Conservation (phyloP, 805 yeast genomes). For the Sporopachydermia quercuum region DNA sequence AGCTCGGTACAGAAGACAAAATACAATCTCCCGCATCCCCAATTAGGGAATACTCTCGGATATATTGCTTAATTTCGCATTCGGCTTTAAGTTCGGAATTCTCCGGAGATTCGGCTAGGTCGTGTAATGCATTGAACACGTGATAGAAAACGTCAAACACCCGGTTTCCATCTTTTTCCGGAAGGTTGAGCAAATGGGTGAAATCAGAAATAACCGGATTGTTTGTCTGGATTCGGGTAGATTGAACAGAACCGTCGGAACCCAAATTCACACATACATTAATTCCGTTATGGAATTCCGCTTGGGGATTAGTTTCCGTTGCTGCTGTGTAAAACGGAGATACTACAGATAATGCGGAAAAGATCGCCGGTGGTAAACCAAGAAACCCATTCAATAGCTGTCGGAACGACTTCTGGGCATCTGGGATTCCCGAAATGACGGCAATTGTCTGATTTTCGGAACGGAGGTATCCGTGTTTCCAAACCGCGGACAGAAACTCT, state of each 20-base stretch:
- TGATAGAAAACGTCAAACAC: slow-evolving; percentile 23
- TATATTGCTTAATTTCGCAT: background rate
- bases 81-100: background rate
- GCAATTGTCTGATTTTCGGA: slow-evolving; percentile 25
- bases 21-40: background rate
- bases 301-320: slow-evolving; percentile 20
- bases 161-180: slow-evolving; percentile 13
- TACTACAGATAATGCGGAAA: slow-evolving; percentile 20
- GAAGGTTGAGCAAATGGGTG: slow-evolving; percentile 17
- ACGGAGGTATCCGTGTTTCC: slow-evolving; percentile 24
- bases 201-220: slow-evolving; percentile 16
- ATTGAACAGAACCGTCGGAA: slow-evolving; percentile 16
- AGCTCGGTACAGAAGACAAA: slow-evolving; percentile 11
- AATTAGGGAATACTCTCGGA: background rate
- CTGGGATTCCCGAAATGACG: slow-evolving; percentile 12
- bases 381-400: slow-evolving; percentile 20
- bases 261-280: slow-evolving; percentile 17
- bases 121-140: slow-evolving; percentile 13
- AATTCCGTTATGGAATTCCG: slow-evolving; percentile 20
- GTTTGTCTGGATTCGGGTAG: slow-evolving; percentile 16
- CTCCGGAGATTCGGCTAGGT: background rate
- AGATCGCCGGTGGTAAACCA: slow-evolving; percentile 18
- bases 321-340: slow-evolving; percentile 22
- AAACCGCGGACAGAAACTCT: slow-evolving; percentile 17
- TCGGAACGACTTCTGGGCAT: slow-evolving; percentile 17